Conservation (phyloP, 1,139 yeast species). For the Yamadazyma dushanensis region DNA sequence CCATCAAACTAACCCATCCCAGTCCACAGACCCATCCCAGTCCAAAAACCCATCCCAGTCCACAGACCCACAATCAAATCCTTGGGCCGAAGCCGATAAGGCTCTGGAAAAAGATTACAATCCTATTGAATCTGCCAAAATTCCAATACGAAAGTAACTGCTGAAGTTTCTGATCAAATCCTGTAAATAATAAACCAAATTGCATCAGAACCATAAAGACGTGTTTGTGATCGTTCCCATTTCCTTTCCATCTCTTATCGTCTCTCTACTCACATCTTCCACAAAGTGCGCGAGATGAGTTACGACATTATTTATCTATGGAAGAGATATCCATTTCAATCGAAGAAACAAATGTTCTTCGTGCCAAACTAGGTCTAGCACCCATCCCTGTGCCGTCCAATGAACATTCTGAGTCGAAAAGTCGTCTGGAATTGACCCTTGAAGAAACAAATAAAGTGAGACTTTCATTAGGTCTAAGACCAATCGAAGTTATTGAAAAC, state of each 20-base stretch:
- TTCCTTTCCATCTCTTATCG: too few relatives aligned
- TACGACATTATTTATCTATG: too few relatives aligned
- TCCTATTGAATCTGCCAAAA: conserved; percentile 35
- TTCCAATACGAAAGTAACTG: conserved; percentile 11
- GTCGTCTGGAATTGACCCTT: conserved; percentile 31
- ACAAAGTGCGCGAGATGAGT: too few relatives aligned
- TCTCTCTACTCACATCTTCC: conserved; percentile 1
- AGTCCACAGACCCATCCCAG: not conserved
- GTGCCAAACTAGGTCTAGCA: conserved; percentile 31
- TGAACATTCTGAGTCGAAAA: not conserved
- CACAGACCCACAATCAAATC: conserved; percentile 17
- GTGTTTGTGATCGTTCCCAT: too few relatives aligned
- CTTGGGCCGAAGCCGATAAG: conserved; percentile 42
- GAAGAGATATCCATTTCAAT: conserved; percentile 33
- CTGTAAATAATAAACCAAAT: too few relatives aligned
- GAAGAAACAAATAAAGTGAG: conserved; percentile 57
- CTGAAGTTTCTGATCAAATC: not conserved
- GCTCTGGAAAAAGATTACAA: conserved; percentile 21
- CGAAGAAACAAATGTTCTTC: conserved; percentile 40
- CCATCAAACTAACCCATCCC: too few relatives aligned
- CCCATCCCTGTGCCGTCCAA: conserved; percentile 23
- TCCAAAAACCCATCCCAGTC: not conserved
- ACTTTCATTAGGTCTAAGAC: conserved; percentile 47
- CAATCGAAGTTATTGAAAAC: conserved; percentile 27
- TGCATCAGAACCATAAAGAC: too few relatives aligned